phyloP scores from a whole-genome alignment of 306 rosid genomes.

The Aeschynomene evenia region DNA sequence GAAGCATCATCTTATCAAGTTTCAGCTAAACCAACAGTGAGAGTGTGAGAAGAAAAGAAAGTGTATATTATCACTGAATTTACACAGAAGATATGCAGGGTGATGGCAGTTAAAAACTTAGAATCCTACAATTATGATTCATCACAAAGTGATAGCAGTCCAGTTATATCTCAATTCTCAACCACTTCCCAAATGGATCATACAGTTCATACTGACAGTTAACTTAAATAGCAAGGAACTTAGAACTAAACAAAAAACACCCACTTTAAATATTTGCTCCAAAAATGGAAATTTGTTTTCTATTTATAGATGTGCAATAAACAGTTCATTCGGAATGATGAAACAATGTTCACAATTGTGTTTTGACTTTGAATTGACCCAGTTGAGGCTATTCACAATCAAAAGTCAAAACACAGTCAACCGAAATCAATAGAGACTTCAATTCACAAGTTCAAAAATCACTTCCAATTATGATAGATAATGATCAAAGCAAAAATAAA shows the following conservation, averaged over 20 bases:
- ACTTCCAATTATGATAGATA: not conserved
- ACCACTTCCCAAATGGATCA: not conserved
- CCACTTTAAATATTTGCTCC: not conserved
- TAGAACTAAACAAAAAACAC: not conserved
- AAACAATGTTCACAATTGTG: not conserved
- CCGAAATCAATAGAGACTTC: not conserved
- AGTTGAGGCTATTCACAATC: not conserved
- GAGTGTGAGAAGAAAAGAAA: not conserved
- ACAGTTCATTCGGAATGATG: not conserved
- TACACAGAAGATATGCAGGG: slow-evolving; percentile 3
- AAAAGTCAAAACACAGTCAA: not conserved
- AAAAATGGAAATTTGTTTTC: not conserved
- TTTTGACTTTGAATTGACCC: too few species aligned
- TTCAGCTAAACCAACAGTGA: not conserved
- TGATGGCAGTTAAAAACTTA: not conserved
- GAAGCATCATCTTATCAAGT: not conserved
- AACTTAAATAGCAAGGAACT: not conserved
- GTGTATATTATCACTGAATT: not conserved
- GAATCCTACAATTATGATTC: not conserved
- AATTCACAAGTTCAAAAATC: not conserved
- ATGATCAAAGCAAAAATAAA: not conserved
- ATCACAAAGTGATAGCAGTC: not conserved
- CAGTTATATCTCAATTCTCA: not conserved
- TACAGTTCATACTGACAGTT: slow-evolving; percentile 1
- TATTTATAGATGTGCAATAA: not conserved